Evolutionary conservation across 2,329 filamentous ascomycete species (phyloP), one percentile per base, ranked within the genome.

Genomic region (Alternaria incomplexa): DNA sequence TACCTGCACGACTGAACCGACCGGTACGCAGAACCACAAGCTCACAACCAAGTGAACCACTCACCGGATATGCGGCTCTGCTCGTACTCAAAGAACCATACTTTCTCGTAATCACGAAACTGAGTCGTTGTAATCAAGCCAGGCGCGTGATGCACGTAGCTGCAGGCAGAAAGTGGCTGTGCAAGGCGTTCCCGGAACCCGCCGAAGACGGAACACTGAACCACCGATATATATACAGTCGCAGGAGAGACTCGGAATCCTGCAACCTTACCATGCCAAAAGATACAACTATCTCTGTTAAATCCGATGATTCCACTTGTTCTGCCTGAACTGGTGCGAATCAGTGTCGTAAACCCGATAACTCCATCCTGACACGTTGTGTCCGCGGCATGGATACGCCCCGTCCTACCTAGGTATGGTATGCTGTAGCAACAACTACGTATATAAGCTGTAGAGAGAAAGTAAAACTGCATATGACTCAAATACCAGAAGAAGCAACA

Each of bases 61-160:
- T 52, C 48, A 36, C 48, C 48, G 48, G 48, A 22, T 36, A 40
- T 52, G 48, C 48, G 48, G 48, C 48, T 52, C 48, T 52, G 48
- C 28, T 23, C n/a, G 8, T 52, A 15, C 28, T n/a, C 32, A 13
- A 23, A 23, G 17, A 5, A 23, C 20, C 12, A 52, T 22, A 25
- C 9, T 8, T 52, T 13, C 20, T 52, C 36, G 6, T 10, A 28
- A 52, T 40, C 30, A 40, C 48, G 12, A 8, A 26, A n/a, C 13
- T 12, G n/a, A 47, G 12, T 40, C 9, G 36, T 17, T 25, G 15
- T 26, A 13, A n/a, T 26, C 23, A 6, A 11, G 23, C 22, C 45
- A 25, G 13, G 45, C 13, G 30, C 28, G 48, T 52, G 20, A 52
- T 11, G 48, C 48, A 36, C 5, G 17, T 4, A 23, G 20, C 48